Percentiles rank a stretch among this genome's conserved stretches.
Evolutionary conservation across 192 early-diverging fungal species (phyloP).

Genomic region (Cetraspora pellucida): DNA sequence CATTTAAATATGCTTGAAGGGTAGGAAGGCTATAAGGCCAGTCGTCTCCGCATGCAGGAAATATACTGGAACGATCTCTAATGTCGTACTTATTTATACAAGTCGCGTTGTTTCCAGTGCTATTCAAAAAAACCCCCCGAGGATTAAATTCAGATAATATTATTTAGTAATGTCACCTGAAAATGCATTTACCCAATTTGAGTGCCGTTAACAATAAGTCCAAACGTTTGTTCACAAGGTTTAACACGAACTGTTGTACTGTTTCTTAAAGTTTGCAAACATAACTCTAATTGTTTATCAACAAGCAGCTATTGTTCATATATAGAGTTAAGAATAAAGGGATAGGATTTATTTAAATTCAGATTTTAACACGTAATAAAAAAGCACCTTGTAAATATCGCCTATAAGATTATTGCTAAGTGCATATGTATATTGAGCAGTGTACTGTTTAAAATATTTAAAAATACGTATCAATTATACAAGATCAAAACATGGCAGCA

Average conservation of each 20-base stretch:
- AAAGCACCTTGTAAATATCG: slow-evolving; percentile 35
- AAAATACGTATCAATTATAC: background rate
- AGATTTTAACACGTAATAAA: too few species aligned
- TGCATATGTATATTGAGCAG: slow-evolving; percentile 44
- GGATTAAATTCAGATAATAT: too few species aligned
- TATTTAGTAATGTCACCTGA: background rate
- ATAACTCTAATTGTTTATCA: too few species aligned
- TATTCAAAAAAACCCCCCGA: too few species aligned
- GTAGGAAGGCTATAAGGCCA: slow-evolving; percentile 58
- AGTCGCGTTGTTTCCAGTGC: slow-evolving; percentile 3
- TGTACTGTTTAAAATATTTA: slow-evolving; percentile 39
- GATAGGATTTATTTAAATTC: too few species aligned
- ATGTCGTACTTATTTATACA: slow-evolving; percentile 66
- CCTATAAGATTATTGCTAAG: slow-evolving; percentile 37
- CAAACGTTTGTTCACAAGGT: too few species aligned
- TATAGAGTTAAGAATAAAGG: too few species aligned
- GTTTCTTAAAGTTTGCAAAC: too few species aligned
- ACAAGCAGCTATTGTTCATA: too few species aligned
- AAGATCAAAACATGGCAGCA: background rate
- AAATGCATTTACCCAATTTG: background rate
- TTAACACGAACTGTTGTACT: too few species aligned
- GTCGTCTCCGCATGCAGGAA: slow-evolving; percentile 50
- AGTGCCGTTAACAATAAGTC: too few species aligned
- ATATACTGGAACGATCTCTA: slow-evolving; percentile 44
- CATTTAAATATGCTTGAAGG: slow-evolving; percentile 51